A percentile compares a stretch with the other conserved stretches of the same genome.
phyloP scores from a whole-genome alignment of 441 rosid genomes.

The Adansonia madagascariensis region DNA sequence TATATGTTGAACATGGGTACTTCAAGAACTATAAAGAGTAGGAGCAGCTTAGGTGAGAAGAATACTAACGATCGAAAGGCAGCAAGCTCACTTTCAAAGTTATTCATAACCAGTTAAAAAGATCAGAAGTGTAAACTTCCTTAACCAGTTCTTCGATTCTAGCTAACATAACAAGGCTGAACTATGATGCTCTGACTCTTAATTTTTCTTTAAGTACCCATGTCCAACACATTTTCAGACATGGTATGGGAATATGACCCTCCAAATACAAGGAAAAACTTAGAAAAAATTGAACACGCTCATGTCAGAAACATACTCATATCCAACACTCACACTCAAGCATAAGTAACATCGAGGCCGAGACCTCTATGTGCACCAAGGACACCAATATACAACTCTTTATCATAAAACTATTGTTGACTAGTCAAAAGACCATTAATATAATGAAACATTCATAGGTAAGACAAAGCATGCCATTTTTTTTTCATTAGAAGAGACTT shows the following conservation, averaged over 20 bases:
- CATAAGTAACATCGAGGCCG: background rate
- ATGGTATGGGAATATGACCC: too few relatives aligned
- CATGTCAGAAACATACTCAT: too few relatives aligned
- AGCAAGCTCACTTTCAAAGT: conserved; percentile 5
- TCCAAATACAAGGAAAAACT: too few relatives aligned
- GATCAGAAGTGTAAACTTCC: background rate
- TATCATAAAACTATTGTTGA: background rate
- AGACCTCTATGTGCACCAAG: background rate
- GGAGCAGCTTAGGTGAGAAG: background rate
- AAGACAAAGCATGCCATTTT: conserved; percentile 4
- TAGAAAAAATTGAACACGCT: too few relatives aligned
- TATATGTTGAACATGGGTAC: too few relatives aligned
- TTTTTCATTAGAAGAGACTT: background rate
- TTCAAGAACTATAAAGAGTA: too few relatives aligned
- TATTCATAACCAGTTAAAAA: background rate
- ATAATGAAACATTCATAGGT: background rate
- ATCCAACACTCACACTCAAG: too few relatives aligned
- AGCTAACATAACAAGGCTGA: background rate
- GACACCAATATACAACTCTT: background rate
- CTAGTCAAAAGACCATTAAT: background rate
- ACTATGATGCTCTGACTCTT: background rate
- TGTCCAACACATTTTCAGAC: too few relatives aligned
- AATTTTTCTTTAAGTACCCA: too few relatives aligned
- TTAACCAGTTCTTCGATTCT: background rate
- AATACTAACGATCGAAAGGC: conserved; percentile 13